These are phyloP conservation scores for Nothopassalora personata DNA, from an alignment of 2,329 filamentous ascomycete genomes.

Conservation along the genomic window DNA sequence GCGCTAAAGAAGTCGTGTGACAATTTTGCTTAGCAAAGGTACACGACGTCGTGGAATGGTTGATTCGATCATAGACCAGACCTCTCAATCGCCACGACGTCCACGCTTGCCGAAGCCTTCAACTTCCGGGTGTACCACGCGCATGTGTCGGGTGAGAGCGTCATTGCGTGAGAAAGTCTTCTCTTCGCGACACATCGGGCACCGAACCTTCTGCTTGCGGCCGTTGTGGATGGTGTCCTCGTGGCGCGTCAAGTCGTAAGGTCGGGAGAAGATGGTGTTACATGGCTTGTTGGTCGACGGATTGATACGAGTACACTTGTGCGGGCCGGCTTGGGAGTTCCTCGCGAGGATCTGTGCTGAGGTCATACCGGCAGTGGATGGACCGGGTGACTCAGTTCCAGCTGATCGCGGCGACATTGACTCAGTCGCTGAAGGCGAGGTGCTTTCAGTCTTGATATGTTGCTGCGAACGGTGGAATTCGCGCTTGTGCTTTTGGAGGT, in stretches of 20 bases:
- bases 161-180: slow-evolving; percentile 97
- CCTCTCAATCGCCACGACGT: slow-evolving; percentile 31
- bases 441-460: slow-evolving; percentile 25
- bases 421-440: slow-evolving; percentile 34
- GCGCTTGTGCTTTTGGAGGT: slow-evolving; percentile 91
- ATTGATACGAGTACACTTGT: slow-evolving; percentile 88
- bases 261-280: slow-evolving; percentile 87
- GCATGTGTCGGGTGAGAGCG: slow-evolving; percentile 87
- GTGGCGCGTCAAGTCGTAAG: slow-evolving; percentile 92
- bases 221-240: slow-evolving; percentile 97
- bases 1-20: background rate
- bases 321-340: slow-evolving; percentile 87
- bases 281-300: slow-evolving; percentile 92
- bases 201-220: slow-evolving; percentile 89
- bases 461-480: slow-evolving; percentile 80
- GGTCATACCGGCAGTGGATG: slow-evolving; percentile 43
- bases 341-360: slow-evolving; percentile 52
- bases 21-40: background rate
- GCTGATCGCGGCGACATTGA: slow-evolving; percentile 28
- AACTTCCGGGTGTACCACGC: slow-evolving; percentile 86
- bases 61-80: background rate
- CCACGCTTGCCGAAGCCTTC: slow-evolving; percentile 67
- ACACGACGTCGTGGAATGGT: background rate
- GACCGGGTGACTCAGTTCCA: slow-evolving; percentile 27
- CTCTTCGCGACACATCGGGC: slow-evolving; percentile 87